These are phyloP conservation scores for Phytophthora capsici DNA, from an alignment of 352 stramenopile genomes.

Conservation along the genomic window DNA sequence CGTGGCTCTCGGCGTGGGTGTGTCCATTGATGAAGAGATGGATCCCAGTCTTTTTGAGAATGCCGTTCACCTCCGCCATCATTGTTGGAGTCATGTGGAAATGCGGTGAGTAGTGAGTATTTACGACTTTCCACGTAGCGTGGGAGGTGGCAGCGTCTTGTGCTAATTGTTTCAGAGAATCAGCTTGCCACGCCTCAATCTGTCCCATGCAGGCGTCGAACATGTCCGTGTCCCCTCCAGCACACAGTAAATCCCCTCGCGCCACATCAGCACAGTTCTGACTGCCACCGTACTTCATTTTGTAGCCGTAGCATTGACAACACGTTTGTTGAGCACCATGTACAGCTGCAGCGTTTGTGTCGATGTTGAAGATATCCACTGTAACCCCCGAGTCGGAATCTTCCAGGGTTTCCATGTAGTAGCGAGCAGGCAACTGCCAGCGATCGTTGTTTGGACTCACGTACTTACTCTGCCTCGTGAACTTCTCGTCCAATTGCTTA, in stretches of 20 bases:
- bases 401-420: slow-evolving; percentile 64
- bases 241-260: slow-evolving; percentile 58
- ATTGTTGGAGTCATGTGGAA: slow-evolving; percentile 76
- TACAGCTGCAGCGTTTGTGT: slow-evolving; percentile 63
- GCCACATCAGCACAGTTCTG: slow-evolving; percentile 52
- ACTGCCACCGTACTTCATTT: slow-evolving; percentile 54
- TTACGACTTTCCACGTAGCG: slow-evolving; percentile 77
- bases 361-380: slow-evolving; percentile 78
- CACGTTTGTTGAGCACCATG: slow-evolving; percentile 74
- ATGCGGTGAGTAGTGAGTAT: slow-evolving; percentile 79
- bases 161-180: slow-evolving; percentile 65
- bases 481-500: slow-evolving; percentile 72
- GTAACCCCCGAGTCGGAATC: slow-evolving; percentile 38
- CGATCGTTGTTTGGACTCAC: slow-evolving; percentile 71
- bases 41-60: slow-evolving; percentile 52
- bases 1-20: slow-evolving; percentile 77
- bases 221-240: slow-evolving; percentile 56
- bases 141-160: slow-evolving; percentile 58
- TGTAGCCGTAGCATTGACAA: slow-evolving; percentile 82
- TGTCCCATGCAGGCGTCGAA: slow-evolving; percentile 69
- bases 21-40: slow-evolving; percentile 79
- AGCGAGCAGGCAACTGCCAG: slow-evolving; percentile 70
- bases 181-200: slow-evolving; percentile 59
- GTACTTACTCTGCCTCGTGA: slow-evolving; percentile 62
- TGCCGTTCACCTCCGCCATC: slow-evolving; percentile 69